phyloP scores from a whole-genome alignment of 2,329 filamentous ascomycete species.

The Lasiodiplodia sp. region DNA sequence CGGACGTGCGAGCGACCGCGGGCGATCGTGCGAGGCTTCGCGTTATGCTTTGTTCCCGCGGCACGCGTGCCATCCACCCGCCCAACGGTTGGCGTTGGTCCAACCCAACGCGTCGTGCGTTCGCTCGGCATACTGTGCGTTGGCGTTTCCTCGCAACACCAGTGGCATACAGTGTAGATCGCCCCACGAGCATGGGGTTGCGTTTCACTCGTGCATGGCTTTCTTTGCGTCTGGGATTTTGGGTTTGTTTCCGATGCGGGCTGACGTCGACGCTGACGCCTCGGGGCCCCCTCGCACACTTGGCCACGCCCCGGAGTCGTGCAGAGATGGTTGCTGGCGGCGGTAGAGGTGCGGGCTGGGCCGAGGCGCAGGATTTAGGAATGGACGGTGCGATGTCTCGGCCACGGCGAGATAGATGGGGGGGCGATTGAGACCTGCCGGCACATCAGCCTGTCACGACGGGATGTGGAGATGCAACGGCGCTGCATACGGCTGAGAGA shows the following conservation, averaged over 20 bases:
- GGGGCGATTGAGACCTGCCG: not conserved
- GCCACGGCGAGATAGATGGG: not conserved
- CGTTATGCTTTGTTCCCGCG: constrained; percentile 19
- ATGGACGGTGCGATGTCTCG: not conserved
- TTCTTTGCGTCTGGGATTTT: constrained; percentile 14
- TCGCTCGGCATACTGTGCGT: not conserved
- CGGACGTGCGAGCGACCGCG: constrained; percentile 6
- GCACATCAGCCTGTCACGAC: constrained; percentile 2
- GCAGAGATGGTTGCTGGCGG: not conserved
- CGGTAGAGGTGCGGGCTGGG: not conserved
- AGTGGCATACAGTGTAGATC: too few species aligned
- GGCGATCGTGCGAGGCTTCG: constrained; percentile 23
- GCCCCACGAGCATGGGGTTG: not conserved
- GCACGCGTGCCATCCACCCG: not conserved
- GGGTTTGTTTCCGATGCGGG: constrained; percentile 15
- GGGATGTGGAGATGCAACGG: not conserved
- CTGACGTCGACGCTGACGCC: constrained; percentile 1
- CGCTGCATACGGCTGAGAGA: not conserved
- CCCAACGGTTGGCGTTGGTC: not conserved
- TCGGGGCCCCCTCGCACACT: not conserved
- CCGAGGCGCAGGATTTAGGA: not conserved
- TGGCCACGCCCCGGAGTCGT: not conserved
- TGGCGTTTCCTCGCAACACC: not conserved
- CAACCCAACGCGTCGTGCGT: not conserved
- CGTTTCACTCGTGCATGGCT: constrained; percentile 11